Evolutionary conservation across 164 flowering plant species (phyloP), one percentile per base, ranked within the genome.

Genomic region (Sedum album): DNA sequence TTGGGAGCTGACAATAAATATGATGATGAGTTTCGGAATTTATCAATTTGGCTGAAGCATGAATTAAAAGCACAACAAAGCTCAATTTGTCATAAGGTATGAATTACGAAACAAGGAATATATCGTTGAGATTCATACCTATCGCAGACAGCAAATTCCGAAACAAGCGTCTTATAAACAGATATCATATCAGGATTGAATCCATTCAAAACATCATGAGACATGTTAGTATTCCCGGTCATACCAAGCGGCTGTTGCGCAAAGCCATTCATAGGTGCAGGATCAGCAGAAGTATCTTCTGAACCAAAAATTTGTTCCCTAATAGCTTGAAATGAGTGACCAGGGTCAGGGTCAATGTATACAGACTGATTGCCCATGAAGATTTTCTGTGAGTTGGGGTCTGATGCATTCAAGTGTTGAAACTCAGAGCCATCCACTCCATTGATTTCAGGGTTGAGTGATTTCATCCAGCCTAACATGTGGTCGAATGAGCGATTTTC

Each of bases 401-500:
- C 81, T 20, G 84, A 63, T 21, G 82, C 66, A 72, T 77, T 70
- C 31, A 86, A 26, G 6, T 68, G 84, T 73, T 87, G 88, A 23
- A 73, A 81, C 46, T 89, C 84, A 25, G 93, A 49, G 39, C 96
- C 96, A 31, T 75, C 76, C n/a, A 89, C 96, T 33, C 96, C 96
- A 65, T 89, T 70, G 79, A 89, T 87, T 44, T 78, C 69, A 0
- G 88, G 85, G 17, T 44, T 44, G 15, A 44, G 1, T 17, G 48
- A 44, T 44, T 44, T 44, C 48, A 44, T 44, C 48, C 48, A 44
- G 17, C 48, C 48, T 3, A 44, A 18, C 48, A 44, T 44, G 48
- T 44, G 48, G 48, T 44, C 48, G 17, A 44, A 44, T 44, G 48
- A 44, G 17, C 48, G 48, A 44, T 44, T 44, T 44, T 44, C 48